Evolutionary conservation across 495 filamentous ascomycete species (phyloP).

Genomic region (Penicillium robsamsonii): DNA sequence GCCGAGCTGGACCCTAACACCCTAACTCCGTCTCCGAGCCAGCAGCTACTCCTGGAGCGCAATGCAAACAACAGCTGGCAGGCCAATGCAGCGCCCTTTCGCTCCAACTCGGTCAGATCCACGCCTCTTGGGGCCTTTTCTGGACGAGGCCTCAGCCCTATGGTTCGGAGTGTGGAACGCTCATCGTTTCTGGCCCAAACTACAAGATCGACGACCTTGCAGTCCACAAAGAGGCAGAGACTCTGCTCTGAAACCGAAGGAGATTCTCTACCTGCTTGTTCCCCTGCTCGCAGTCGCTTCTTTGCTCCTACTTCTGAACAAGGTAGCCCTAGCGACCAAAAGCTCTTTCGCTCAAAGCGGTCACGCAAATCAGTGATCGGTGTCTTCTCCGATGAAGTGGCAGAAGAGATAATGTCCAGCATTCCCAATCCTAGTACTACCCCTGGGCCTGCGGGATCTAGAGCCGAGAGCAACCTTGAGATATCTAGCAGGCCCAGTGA

Average conservation of each 20-base stretch:
- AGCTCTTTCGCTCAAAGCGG: conserved; percentile 43
- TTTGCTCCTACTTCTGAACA: conserved; percentile 46
- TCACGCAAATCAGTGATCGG: conserved; percentile 51
- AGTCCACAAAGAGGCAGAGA: conserved; percentile 59
- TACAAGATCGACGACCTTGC: conserved; percentile 45
- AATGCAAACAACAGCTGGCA: conserved; percentile 56
- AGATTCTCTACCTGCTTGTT: conserved; percentile 30
- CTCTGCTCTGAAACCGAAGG: conserved; percentile 57
- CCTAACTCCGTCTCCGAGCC: conserved; percentile 68
- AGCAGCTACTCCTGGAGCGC: conserved; percentile 57
- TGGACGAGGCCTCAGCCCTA: conserved; percentile 38
- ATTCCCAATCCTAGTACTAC: conserved; percentile 39
- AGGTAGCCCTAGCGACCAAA: conserved; percentile 52
- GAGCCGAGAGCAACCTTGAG: conserved; percentile 31
- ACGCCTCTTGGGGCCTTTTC: conserved; percentile 37
- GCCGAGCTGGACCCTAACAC: conserved; percentile 85
- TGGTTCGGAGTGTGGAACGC: conserved; percentile 44
- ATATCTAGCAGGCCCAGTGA: not conserved
- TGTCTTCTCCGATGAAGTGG: conserved; percentile 66
- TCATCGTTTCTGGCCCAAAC: conserved; percentile 43
- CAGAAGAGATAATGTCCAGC: conserved; percentile 59
- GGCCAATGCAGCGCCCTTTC: conserved; percentile 39
- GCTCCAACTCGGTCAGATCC: conserved; percentile 35
- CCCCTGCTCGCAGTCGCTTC: conserved; percentile 55
- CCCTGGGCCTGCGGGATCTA: conserved; percentile 7